These are phyloP conservation scores for Syzygium aqueum DNA, from an alignment of 345 rosid genomes.

Conservation along the genomic window DNA sequence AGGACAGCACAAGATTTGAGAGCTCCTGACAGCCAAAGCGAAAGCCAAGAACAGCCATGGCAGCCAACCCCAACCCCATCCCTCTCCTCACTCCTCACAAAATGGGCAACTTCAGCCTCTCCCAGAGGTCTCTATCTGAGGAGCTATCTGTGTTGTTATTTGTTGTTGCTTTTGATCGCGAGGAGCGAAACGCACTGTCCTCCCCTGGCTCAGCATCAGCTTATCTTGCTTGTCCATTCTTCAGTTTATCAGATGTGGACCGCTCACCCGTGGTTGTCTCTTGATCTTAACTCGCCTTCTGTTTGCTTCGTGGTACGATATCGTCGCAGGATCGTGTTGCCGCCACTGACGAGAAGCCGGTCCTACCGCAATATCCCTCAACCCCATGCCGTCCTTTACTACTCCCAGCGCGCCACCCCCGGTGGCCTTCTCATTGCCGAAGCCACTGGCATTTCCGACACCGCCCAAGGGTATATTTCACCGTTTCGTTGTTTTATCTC, in stretches of 20 bases:
- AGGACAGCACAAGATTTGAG: background rate
- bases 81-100: constrained; percentile 15
- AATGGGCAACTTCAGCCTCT: constrained; percentile 18
- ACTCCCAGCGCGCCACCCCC: constrained; percentile 18
- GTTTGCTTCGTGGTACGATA: background rate
- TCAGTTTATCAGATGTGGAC: background rate
- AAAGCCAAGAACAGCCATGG: background rate
- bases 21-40: background rate
- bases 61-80: background rate
- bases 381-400: constrained; percentile 19
- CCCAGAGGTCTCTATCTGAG: constrained; percentile 8
- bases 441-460: constrained; percentile 14
- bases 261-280: background rate
- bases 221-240: background rate
- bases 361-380: constrained; percentile 17
- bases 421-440: constrained; percentile 25
- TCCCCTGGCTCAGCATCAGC: background rate
- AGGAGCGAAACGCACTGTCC: background rate
- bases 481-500: background rate
- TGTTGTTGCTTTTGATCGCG: background rate
- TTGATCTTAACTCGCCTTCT: background rate
- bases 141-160: background rate
- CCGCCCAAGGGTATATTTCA: constrained; percentile 14
- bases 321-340: constrained; percentile 11
- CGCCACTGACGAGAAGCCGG: constrained; percentile 17